Conservation (phyloP, 2,329 filamentous ascomycete genomes). For the Venturia oleaginea region DNA sequence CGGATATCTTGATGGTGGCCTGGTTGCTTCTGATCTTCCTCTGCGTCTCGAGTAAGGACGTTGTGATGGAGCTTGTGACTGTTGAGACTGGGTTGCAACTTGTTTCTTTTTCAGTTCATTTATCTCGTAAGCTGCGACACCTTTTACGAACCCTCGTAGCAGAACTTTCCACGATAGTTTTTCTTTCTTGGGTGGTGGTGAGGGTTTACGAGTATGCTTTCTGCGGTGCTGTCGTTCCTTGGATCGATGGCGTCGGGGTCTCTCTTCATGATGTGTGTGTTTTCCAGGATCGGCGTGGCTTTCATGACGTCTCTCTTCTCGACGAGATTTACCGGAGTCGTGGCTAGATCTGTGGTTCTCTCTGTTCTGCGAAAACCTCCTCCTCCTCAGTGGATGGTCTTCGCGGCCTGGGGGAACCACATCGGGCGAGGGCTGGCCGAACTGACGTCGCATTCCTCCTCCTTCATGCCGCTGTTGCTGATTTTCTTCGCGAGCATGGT, state of each 20-base stretch:
- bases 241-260: not conserved
- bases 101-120: not conserved
- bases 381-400: not conserved
- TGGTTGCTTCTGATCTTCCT: not conserved
- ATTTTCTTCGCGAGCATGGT: not conserved
- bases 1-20: not conserved
- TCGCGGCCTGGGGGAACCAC: not conserved
- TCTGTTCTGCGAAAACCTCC: not conserved
- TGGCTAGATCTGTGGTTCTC: not conserved
- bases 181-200: not conserved
- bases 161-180: constrained; percentile 1
- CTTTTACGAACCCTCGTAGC: not conserved
- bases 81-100: not conserved
- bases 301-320: not conserved
- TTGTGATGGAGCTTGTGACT: not conserved
- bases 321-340: not conserved
- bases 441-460: not conserved
- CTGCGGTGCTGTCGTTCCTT: not conserved
- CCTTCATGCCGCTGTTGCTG: not conserved
- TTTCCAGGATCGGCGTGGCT: not conserved
- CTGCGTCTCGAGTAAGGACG: not conserved
- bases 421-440: not conserved
- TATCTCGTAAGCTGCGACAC: not conserved
- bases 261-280: not conserved
- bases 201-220: not conserved